These are phyloP conservation scores for Capronia epimyces DNA, from an alignment of 2,329 filamentous ascomycete species.

Conservation along the genomic window DNA sequence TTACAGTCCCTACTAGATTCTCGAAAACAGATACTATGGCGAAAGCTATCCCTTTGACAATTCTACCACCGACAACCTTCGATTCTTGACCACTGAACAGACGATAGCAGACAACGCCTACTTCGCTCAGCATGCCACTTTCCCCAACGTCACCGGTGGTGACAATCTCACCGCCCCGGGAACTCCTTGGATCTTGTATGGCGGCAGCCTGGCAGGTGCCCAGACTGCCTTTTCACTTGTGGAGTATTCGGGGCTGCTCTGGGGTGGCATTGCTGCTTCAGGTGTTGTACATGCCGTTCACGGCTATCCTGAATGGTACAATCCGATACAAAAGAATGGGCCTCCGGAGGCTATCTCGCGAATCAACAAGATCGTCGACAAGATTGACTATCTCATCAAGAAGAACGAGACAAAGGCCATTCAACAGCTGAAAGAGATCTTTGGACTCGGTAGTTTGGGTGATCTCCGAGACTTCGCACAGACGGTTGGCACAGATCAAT, in stretches of 20 bases:
- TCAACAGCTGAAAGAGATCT: conserved; percentile 44
- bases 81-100: conserved; percentile 41
- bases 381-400: conserved; percentile 45
- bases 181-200: conserved; percentile 45
- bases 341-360: conserved; percentile 48
- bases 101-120: conserved; percentile 43
- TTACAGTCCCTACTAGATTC: conserved; percentile 32
- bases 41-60: conserved; percentile 38
- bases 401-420: conserved; percentile 42
- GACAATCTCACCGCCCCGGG: conserved; percentile 37
- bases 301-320: conserved; percentile 48
- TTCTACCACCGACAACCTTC: conserved; percentile 37
- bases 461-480: conserved; percentile 34
- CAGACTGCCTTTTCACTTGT: conserved; percentile 42
- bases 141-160: conserved; percentile 28
- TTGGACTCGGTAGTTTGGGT: conserved; percentile 43
- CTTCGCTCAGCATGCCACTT: conserved; percentile 37
- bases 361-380: conserved; percentile 47
- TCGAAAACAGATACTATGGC: conserved; percentile 38
- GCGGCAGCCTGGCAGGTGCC: conserved; percentile 44
- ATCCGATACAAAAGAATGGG: conserved; percentile 46
- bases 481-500: conserved; percentile 16
- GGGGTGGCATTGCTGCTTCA: conserved; percentile 47
- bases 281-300: conserved; percentile 41
- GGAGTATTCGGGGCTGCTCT: conserved; percentile 34